Evolutionary conservation across 2,329 filamentous ascomycete genomes (phyloP), one percentile per base, ranked within the genome.

Genomic region (Trichoderma harzianum): DNA sequence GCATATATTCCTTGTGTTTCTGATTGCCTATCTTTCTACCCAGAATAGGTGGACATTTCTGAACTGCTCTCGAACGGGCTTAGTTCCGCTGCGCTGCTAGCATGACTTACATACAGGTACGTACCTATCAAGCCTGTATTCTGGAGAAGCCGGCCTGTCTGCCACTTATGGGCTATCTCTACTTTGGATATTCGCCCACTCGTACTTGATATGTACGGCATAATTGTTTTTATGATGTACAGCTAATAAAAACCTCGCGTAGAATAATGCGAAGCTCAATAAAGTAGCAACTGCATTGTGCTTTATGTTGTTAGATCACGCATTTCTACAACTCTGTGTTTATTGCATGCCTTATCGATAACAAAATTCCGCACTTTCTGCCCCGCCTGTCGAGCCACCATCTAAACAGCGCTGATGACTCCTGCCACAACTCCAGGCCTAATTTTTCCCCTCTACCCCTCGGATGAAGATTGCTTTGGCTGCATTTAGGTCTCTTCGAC

Each of bases 381-480:
- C 47, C 30, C 32, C 47, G 67, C 71, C 63, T 34, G 43, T 66
- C 57, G 70, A 28, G 65, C 58, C 51, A 72, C 71, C 66, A 60
- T 34, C 57, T 30, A 70, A 65, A 60, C 58, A 51, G 53, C 61
- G 69, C 61, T 39, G 68, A 71, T 72, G 71, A 72, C 71, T 72
- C 71, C 71, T 57, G 51, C 71, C 71, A 72, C 71, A 66, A 72
- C 66, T 64, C 51, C 60, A 66, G 63, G 70, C 58, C 69, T 69
- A 65, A 24, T 36, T 74, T 74, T 74, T 67, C 71, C 62, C 71
- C 71, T 74, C 70, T 61, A 60, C 47, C 72, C 70, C 70, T 69
- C 73, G 74, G 71, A 74, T 74, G 74, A 74, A 74, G 72, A 67
- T 66, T 61, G 69, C 72, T 74, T 71, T 71, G 70, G 57, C 64